Evolutionary conservation across 352 stramenopile genomes (phyloP).

Genomic region (Blastocystis sp.): DNA sequence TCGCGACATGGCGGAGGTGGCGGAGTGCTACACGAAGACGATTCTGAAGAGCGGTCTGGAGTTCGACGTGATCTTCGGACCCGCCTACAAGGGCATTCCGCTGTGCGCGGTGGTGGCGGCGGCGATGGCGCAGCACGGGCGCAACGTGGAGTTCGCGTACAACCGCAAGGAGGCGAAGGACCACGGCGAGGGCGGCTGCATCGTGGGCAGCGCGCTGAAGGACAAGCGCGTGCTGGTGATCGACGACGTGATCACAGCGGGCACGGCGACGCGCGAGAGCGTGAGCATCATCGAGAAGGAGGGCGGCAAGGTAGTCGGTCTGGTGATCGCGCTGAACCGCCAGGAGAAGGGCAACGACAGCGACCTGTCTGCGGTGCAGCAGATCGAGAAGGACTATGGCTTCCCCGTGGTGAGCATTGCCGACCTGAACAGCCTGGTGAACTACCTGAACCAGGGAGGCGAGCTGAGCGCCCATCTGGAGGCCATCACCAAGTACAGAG

Average conservation of each 20-base stretch:
- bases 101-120: slow-evolving; percentile 88
- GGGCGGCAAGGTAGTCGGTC: slow-evolving; percentile 86
- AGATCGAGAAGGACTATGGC: slow-evolving; percentile 82
- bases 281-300: slow-evolving; percentile 83
- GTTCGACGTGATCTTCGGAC: slow-evolving; percentile 97
- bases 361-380: slow-evolving; percentile 86
- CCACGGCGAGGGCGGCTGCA: slow-evolving; percentile 91
- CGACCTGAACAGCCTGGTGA: slow-evolving; percentile 85
- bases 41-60: slow-evolving; percentile 79
- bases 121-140: slow-evolving; percentile 83
- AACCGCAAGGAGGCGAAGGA: slow-evolving; percentile 99
- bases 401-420: slow-evolving; percentile 90
- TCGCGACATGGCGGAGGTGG: slow-evolving; percentile 77
- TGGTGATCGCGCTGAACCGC: slow-evolving; percentile 94
- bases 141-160: slow-evolving; percentile 91
- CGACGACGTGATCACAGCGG: slow-evolving; percentile 98
- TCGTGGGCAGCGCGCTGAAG: slow-evolving; percentile 89
- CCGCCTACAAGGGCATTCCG: slow-evolving; percentile 99
- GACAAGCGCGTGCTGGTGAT: slow-evolving; percentile 93
- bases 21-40: slow-evolving; percentile 72
- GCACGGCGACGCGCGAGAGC: slow-evolving; percentile 92
- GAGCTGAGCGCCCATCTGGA: slow-evolving; percentile 60
- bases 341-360: slow-evolving; percentile 91
- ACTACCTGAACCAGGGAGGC: slow-evolving; percentile 78
- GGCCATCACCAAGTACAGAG: slow-evolving; percentile 68